A percentile compares a stretch with the other conserved stretches of the same genome.
Evolutionary conservation across 164 flowering plant species (phyloP).

Genomic region (Annona squamosa): DNA sequence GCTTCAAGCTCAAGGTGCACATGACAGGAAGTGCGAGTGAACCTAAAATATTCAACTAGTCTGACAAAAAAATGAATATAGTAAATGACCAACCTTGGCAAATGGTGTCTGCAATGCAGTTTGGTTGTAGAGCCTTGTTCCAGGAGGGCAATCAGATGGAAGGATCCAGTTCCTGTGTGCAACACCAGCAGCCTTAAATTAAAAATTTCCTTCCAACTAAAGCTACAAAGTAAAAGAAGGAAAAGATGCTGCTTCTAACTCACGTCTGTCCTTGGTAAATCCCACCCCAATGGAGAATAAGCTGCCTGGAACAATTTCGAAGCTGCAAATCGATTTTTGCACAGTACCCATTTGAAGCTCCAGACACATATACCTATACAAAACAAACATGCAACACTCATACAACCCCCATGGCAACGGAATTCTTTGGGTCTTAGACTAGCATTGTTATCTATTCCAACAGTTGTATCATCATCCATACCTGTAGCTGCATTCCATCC

Average conservation of each 20-base stretch:
- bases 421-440: no score
- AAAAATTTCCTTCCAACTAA: not conserved
- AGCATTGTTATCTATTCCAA: not conserved
- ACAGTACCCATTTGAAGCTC: conserved; percentile 21
- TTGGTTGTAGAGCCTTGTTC: conserved; percentile 24
- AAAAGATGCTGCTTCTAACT: conserved; percentile 1
- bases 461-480: not conserved
- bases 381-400: not conserved
- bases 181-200: not conserved
- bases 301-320: conserved; percentile 24
- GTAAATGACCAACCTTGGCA: conserved; percentile 22
- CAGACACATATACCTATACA: conserved; percentile 27
- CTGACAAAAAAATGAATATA: not conserved
- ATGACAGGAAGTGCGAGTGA: no score
- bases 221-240: not conserved
- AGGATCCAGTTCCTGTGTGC: conserved; percentile 33
- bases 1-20: no score
- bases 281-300: conserved; percentile 43
- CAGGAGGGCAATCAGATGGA: conserved; percentile 24
- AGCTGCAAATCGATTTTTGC: conserved; percentile 32
- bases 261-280: conserved; percentile 32
- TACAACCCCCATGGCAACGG: not conserved
- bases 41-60: no score
- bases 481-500: conserved; percentile 37
- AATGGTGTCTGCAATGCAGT: conserved; percentile 37